A percentile compares a stretch with the other conserved stretches of the same genome.
phyloP scores from a whole-genome alignment of 106 monocot species.

The Agapanthus africanus region DNA sequence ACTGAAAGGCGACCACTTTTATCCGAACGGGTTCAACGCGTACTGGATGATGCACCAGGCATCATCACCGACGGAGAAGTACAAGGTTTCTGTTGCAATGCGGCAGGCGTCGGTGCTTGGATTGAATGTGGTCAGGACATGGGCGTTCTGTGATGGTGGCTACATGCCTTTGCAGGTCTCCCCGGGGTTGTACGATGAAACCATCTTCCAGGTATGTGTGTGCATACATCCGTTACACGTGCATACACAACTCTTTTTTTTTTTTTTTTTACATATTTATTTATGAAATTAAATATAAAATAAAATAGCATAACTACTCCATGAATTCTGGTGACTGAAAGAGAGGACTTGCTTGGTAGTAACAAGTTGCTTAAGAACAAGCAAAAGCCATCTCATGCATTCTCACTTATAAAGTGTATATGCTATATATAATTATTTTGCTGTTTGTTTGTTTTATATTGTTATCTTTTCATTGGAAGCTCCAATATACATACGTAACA shows the following conservation, averaged over 20 bases:
- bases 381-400: too few relatives aligned
- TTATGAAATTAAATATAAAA: too few relatives aligned
- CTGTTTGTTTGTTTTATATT: too few relatives aligned
- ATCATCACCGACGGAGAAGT: background rate
- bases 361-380: too few relatives aligned
- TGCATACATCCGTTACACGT: background rate
- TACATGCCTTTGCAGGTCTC: conserved; percentile 25
- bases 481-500: too few relatives aligned
- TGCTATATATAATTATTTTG: too few relatives aligned
- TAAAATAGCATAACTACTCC: too few relatives aligned
- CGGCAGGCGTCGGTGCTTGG: conserved; percentile 21
- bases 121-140: conserved; percentile 32
- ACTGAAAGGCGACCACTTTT: conserved; percentile 1
- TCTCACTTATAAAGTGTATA: too few relatives aligned
- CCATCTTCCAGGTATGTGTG: conserved; percentile 31
- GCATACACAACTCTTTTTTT: background rate
- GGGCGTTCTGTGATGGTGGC: conserved; percentile 45
- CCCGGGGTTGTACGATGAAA: conserved; percentile 33
- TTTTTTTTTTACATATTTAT: too few relatives aligned
- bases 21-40: conserved; percentile 26
- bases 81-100: conserved; percentile 17
- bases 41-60: conserved; percentile 37
- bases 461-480: too few relatives aligned
- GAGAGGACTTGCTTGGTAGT: too few relatives aligned
- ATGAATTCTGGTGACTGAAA: too few relatives aligned